phyloP scores from a whole-genome alignment of 2,329 filamentous ascomycete genomes.

The Neopestalotiopsis sp. region DNA sequence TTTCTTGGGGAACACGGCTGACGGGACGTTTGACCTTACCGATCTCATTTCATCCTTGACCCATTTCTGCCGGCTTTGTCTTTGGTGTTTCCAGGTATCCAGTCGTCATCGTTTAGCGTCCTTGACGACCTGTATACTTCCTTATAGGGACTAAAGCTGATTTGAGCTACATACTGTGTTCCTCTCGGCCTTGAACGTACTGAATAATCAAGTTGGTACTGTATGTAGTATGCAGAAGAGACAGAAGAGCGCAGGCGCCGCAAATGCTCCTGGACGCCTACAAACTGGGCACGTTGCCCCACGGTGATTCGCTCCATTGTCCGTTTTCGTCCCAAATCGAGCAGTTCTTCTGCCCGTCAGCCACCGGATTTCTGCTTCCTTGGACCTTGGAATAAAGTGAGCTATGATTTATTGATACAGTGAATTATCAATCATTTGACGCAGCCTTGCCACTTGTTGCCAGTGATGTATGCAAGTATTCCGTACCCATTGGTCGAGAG shows the following conservation, averaged over 20 bases:
- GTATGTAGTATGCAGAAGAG: background rate
- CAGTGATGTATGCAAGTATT: background rate
- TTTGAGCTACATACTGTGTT: background rate
- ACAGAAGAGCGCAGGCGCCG: background rate
- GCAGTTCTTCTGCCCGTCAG: conserved; percentile 10
- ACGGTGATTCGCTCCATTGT: conserved; percentile 19
- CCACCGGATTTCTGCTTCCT: conserved; percentile 4
- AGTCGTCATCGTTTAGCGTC: background rate
- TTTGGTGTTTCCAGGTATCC: background rate
- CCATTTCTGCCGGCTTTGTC: background rate
- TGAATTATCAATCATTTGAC: background rate
- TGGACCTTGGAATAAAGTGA: background rate
- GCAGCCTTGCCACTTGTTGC: background rate
- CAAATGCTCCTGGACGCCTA: background rate
- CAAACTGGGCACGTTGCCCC: background rate
- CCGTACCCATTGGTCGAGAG: background rate
- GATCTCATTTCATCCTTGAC: conserved; percentile 1
- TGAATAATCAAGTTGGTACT: background rate
- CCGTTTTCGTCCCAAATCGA: conserved; percentile 15
- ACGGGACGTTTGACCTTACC: background rate
- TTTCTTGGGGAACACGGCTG: background rate
- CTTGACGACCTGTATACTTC: background rate
- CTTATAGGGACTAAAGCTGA: background rate
- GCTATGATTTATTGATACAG: background rate
- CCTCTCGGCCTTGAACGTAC: background rate